A percentile compares a stretch with the other conserved stretches of the same genome.
phyloP scores from a whole-genome alignment of 2,329 filamentous ascomycete species.

The Waltergamsia citrina region DNA sequence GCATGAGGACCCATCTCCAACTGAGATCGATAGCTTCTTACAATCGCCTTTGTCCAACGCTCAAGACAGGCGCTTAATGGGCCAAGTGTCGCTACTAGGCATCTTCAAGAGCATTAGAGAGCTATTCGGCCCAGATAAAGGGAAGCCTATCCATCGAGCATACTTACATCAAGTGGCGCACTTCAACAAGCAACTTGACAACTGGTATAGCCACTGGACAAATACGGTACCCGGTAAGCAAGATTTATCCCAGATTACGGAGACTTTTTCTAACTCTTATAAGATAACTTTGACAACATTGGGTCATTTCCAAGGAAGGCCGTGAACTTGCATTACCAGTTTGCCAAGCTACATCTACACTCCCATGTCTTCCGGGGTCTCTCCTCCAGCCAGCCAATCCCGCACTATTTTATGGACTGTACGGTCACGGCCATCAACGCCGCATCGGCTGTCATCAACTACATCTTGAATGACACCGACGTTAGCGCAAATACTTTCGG shows the following conservation, averaged over 20 bases:
- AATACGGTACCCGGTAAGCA: conserved; percentile 16
- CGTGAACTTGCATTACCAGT: conserved; percentile 29
- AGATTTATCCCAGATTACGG: not conserved
- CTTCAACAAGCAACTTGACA: conserved; percentile 21
- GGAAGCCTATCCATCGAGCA: conserved; percentile 37
- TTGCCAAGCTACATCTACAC: conserved; percentile 30
- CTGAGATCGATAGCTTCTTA: conserved; percentile 48
- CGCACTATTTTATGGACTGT: conserved; percentile 22
- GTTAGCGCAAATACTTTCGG: conserved; percentile 28
- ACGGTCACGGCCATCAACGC: conserved; percentile 22
- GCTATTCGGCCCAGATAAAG: conserved; percentile 44
- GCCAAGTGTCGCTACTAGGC: conserved; percentile 47
- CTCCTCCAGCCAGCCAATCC: conserved; percentile 19
- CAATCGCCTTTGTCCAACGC: conserved; percentile 38
- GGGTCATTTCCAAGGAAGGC: conserved; percentile 29
- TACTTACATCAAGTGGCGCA: conserved; percentile 36
- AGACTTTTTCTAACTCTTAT: not conserved
- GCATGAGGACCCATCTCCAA: conserved; percentile 46
- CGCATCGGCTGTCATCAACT: conserved; percentile 31
- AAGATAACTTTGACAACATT: conserved; percentile 28
- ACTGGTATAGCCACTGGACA: conserved; percentile 26
- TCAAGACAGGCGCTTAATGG: conserved; percentile 45
- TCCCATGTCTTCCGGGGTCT: conserved; percentile 30
- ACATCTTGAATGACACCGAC: conserved; percentile 30
- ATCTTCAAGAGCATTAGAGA: conserved; percentile 46